Base-by-base conservation (phyloP, 108 stramenopile species). In the Nitzschia sp. region DNA sequence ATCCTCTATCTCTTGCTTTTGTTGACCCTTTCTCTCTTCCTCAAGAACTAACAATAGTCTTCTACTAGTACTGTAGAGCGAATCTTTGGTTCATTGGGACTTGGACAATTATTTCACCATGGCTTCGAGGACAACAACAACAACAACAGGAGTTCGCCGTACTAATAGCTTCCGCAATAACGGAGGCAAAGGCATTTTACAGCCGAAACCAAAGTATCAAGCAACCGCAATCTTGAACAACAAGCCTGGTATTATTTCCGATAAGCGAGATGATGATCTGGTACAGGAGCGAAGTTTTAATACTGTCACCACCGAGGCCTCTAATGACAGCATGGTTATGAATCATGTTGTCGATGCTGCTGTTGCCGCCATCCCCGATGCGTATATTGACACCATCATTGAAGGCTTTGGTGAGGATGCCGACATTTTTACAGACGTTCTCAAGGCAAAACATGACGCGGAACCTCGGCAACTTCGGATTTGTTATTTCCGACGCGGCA, bases 401-500 rank as follows among this genome's bases (percentile, higher is more conserved):
- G 2, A 25, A 9, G 60, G 67, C n/a, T 45, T 52, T 46, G 59
- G 53, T 27, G 16, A 6, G 5, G 38, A 47, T 33, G 55, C 61
- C 11, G 71, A 78, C 30, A 31, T 78, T 23, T 72, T 65, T 58
- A 52, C 27, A 13, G 77, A 78, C 44, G 66, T 78, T 15, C 52
- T 78, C 2, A 17, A 53, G 15, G 60, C 72, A 0, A 56, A 66
- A 15, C 62, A 59, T 0, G 53, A 41, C 30, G 77, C 85, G 19
- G 47, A 73, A 11, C 58, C 60, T 17, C 53, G 71, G 5, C 73
- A 87, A 53, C 73, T 87, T 35, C 86, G 86, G 21, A 85, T 85
- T 23, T 84, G 86, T 13, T 90, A 83, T 80, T 90, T 90, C 59
- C 75, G 82, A 2, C 54, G 75, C 28, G 81, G 81, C 9, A 46